Evolutionary conservation across 768 basidiomycete species (phyloP).

Genomic region (Lactarius indigo): DNA sequence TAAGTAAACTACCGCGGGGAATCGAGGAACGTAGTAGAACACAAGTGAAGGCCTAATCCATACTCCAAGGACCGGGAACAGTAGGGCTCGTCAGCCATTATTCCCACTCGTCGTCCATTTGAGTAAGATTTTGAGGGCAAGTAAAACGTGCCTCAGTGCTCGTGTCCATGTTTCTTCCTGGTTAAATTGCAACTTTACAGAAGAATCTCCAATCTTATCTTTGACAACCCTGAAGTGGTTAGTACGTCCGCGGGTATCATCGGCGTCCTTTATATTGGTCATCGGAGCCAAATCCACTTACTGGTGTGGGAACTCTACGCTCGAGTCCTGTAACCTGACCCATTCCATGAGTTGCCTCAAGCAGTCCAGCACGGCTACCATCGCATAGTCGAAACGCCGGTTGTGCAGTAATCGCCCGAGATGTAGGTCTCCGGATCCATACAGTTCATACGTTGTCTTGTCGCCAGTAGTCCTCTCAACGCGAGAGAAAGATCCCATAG

Average conservation of each 20-base stretch:
- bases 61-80: not conserved
- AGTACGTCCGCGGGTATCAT: not conserved
- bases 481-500: slow-evolving; percentile 92
- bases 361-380: slow-evolving; percentile 96
- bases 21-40: too few species aligned
- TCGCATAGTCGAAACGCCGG: slow-evolving; percentile 90
- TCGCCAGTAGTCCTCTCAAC: slow-evolving; percentile 82
- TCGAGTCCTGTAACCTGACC: slow-evolving; percentile 67
- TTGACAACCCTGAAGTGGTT: slow-evolving; percentile 57
- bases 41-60: too few species aligned
- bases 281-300: slow-evolving; percentile 41
- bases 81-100: slow-evolving; percentile 45
- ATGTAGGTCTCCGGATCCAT: slow-evolving; percentile 91
- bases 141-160: slow-evolving; percentile 84
- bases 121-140: slow-evolving; percentile 83
- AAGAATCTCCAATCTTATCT: slow-evolving; percentile 95
- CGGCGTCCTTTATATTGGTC: not conserved
- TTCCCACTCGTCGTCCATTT: slow-evolving; percentile 82
- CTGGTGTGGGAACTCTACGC: slow-evolving; percentile 83
- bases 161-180: slow-evolving; percentile 97
- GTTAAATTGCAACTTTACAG: slow-evolving; percentile 90
- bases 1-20: not conserved
- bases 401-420: slow-evolving; percentile 89
- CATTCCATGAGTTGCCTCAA: slow-evolving; percentile 88
- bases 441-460: slow-evolving; percentile 85